Percentiles rank a stretch among this genome's conserved stretches.
These are phyloP conservation scores for Ambispora gerdemannii DNA, from an alignment of 192 early-diverging fungal genomes.

Conservation along the genomic window DNA sequence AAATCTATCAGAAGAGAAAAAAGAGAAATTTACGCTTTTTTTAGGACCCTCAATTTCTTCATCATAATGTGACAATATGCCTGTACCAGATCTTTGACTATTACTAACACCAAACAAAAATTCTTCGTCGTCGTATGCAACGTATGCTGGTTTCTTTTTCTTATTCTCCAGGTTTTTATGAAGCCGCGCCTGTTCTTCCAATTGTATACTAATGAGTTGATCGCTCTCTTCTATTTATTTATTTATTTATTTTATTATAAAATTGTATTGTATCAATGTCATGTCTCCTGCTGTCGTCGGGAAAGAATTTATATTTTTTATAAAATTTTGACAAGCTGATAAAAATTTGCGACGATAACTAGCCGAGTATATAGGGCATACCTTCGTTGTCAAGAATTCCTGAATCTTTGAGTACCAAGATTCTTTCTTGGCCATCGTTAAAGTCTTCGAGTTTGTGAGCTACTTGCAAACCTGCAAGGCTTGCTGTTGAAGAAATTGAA, in stretches of 20 bases:
- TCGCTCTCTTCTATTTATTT: conserved; percentile 57
- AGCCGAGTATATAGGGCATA: conserved; percentile 14
- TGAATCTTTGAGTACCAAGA: conserved; percentile 85
- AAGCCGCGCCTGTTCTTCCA: conserved; percentile 65
- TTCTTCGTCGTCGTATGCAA: conserved; percentile 75
- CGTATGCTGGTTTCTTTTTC: conserved; percentile 63
- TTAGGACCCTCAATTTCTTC: conserved; percentile 56
- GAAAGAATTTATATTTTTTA: not conserved
- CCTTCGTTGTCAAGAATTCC: conserved; percentile 62
- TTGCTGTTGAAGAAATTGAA: conserved; percentile 31
- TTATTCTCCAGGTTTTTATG: conserved; percentile 75
- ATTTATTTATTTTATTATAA: not conserved
- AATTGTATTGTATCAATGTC: not conserved
- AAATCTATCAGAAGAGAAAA: too few species aligned
- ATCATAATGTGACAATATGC: conserved; percentile 74
- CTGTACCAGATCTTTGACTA: conserved; percentile 42
- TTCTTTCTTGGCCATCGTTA: conserved; percentile 63
- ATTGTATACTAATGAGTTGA: conserved; percentile 65
- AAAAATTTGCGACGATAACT: not conserved
- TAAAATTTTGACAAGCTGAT: not conserved
- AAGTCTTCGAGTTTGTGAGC: conserved; percentile 70
- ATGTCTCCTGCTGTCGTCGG: not conserved
- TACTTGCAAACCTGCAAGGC: conserved; percentile 73
- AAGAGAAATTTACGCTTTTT: conserved; percentile 19
- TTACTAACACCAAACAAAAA: conserved; percentile 38